phyloP scores from a whole-genome alignment of 345 rosid species.

The Sonneratia caseolaris region DNA sequence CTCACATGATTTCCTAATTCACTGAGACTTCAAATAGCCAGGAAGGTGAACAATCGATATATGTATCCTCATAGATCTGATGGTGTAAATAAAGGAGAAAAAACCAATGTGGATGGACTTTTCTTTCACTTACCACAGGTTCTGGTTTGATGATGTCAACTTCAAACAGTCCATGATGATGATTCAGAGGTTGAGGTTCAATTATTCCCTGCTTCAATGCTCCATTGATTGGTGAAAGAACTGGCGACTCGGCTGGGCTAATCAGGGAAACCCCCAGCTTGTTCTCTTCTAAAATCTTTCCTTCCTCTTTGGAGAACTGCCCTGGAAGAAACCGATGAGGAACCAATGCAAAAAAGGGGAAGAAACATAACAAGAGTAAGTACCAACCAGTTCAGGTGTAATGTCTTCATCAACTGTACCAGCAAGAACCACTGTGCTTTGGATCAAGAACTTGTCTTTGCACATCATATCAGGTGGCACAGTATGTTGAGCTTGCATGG shows the following conservation, averaged over 20 bases:
- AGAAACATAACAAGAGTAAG: conserved; percentile 8
- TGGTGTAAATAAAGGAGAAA: not conserved
- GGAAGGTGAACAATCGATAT: not conserved
- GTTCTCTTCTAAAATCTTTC: conserved; percentile 63
- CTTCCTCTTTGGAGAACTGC: conserved; percentile 66
- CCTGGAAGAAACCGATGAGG: conserved; percentile 13
- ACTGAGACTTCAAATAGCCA: not conserved
- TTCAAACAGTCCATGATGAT: conserved; percentile 26
- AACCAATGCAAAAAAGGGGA: conserved; percentile 11
- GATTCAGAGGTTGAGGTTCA: conserved; percentile 40
- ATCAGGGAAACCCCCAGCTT: conserved; percentile 71
- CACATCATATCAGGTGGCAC: conserved; percentile 72
- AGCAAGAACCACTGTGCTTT: conserved; percentile 58
- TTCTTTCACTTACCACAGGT: conserved; percentile 33
- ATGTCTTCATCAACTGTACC: conserved; percentile 70
- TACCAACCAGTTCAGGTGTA: conserved; percentile 48
- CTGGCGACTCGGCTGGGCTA: conserved; percentile 59
- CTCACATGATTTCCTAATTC: not conserved
- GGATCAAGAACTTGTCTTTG: conserved; percentile 96
- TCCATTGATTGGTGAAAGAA: conserved; percentile 53
- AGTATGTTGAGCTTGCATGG: conserved; percentile 78
- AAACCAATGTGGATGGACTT: not conserved
- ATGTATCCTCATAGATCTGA: not conserved
- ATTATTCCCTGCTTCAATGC: conserved; percentile 32
- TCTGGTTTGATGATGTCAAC: conserved; percentile 34